Evolutionary conservation across 768 basidiomycete genomes (phyloP), one percentile per base, ranked within the genome.

Genomic region (Lenzites betulinus): DNA sequence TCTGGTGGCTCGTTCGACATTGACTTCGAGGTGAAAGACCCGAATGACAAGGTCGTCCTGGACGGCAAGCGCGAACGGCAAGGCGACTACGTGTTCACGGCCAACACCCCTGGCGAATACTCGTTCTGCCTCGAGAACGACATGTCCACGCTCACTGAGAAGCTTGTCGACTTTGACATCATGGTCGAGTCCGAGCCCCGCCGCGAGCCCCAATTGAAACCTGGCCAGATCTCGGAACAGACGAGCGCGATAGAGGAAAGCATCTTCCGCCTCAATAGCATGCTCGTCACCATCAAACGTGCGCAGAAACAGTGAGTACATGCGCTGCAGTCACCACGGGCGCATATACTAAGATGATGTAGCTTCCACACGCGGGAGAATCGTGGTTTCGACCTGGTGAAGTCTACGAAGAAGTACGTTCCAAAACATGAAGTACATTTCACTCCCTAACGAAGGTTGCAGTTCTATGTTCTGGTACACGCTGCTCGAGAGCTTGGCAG

Each of bases 121-220:
- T 73, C 95, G 6, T 98, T 99, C 79, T 98, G 96, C 78, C 97
- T 98, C 73, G 92, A 94, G 72, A 99, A 99, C 73, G 95, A 98
- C 78, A 96, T 96, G 82, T 92, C 90, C 25, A 92, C 93, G 4
- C 81, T 97, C 65, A 90, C 92, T 13, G 93, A 94, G 77, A 98
- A 98, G 75, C 83, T 98, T 48, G 83, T 99, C 68, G 92, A 94
- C 76, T 91, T 94, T 71, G 90, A 93, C 74, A 98, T 99, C 75
- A 95, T 98, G 94, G 93, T 94, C 48, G 97, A 99, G 81, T 94
- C 90, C 62, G 96, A 98, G 71, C 97, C 97, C 1, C 81, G 97
- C 51, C 80, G 93, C 51, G 89, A 94, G 69, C 83, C 94, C 2
- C 92, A 95, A 2, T 92, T 90, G 9, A 95, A 94, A 73, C 84